Base-by-base conservation (phyloP, 208 protist genomes). In the Wallacemonas sp. region DNA sequence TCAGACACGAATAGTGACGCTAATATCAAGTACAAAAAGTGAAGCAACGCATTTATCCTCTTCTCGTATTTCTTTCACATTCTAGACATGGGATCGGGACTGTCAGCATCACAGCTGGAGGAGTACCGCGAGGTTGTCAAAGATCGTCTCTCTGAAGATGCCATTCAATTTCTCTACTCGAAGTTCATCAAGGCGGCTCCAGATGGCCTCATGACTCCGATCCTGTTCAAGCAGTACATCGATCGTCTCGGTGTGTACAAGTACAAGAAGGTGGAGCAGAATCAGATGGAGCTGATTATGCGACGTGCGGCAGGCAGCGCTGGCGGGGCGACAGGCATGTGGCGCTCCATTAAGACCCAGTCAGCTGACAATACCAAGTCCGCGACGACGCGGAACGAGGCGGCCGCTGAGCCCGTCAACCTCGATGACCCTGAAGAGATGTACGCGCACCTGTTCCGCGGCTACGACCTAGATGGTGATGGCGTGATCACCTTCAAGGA, bases 401-500 rank as follows among this genome's bases (percentile, higher is more conserved):
- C 31, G 3, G 65, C 19, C 2, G 27, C 36, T 14, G 36, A 17
- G 9, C 36, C 36, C 36, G 36, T 41, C 36, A 41, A 70, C 28
- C 34, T 67, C 38, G 63, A 72, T 39, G 80, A 88, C 45, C 61
- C 28, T 33, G 68, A 45, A 5, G 84, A 89, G 26, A 78, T 80
- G 70, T 96, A 94, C 70, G 59, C 62, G 2, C 88, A 95, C 27
- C 80, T 96, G 31, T 96, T 96, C 61, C 86, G 91, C 24, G 88
- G 80, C 28, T 95, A 91, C 59, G 91, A 96, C 70, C 62, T 89
- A 22, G 88, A 96, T 66, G 72, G 87, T 46, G 88, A 91, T 38
- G 88, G 88, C 33, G 71, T 93, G 11, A 96, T 96, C 64, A 89
- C 88, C 21, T 96, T 96, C 70, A 87, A 90, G 45, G 88, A 96